Evolutionary conservation across 2,329 filamentous ascomycete genomes (phyloP), one percentile per base, ranked within the genome.

Genomic region (Neopestalotiopsis sp.): DNA sequence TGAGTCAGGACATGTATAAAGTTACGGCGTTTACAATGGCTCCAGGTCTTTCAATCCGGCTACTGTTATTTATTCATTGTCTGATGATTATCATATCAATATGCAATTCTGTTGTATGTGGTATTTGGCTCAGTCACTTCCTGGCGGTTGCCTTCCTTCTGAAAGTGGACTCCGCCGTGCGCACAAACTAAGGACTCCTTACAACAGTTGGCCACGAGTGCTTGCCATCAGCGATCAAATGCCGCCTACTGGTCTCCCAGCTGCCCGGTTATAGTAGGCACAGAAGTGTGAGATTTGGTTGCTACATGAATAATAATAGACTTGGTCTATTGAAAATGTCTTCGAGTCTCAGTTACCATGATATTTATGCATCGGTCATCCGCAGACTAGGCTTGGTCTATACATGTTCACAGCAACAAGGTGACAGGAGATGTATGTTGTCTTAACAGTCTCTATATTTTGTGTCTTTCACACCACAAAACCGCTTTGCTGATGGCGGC

Each of bases 1-100:
- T 62, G 59, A 62, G 28, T 61, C 59, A 61, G 28, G 28, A 61
- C 9, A 61, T 17, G 9, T 17, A 32, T 64, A 65, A 17, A 9
- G 30, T 42, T 34, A 32, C 32, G 60, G 4, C 17, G 6, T n/a
- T 52, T 24, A 52, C n/a, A n/a, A n/a, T 10, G 20, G 20, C n/a
- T 7, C 7, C 45, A 52, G 45, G 45, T 52, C 34, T 38, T 2
- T 52, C 3, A 52, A 52, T n/a, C 9, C n/a, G 7, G n/a, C 10
- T n/a, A 20, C 12, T 10, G 5, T n/a, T 10, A 60, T 14, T 17
- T 10, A 38, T 38, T 38, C 34, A 10, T 38, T 0, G 34, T 10
- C 1, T 38, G 1, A 38, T 38, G 34, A 6, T 38, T 10, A 38
- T 7, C 6, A 7, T 38, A 7, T 10, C 34, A 38, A 10, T 10